These are phyloP conservation scores for Samsoniella hepiali DNA, from an alignment of 2,329 filamentous ascomycete species.

Conservation along the genomic window DNA sequence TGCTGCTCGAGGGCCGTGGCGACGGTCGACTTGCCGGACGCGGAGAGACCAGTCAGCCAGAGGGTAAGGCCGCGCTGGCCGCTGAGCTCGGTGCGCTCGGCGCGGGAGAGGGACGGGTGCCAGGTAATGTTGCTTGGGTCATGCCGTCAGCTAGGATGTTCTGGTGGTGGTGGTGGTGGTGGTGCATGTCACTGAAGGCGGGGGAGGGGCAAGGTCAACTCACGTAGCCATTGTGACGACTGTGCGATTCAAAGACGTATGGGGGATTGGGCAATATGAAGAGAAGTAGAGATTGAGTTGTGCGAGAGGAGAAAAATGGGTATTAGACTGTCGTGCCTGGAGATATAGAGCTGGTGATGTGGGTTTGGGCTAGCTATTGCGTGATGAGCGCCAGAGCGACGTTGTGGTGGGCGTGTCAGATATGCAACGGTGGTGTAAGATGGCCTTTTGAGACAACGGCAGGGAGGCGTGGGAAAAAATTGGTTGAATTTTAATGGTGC, in stretches of 20 bases:
- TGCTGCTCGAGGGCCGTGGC: conserved; percentile 96
- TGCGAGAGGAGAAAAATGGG: not conserved
- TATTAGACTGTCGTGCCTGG: not conserved
- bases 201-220: conserved; percentile 23
- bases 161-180: conserved; percentile 17
- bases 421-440: conserved; percentile 2
- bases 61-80: conserved; percentile 89
- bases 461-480: not conserved
- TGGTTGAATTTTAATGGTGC: not conserved
- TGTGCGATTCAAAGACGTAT: not conserved
- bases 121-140: conserved; percentile 77
- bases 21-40: conserved; percentile 95
- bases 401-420: conserved; percentile 9
- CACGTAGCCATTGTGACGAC: conserved; percentile 34
- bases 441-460: not conserved
- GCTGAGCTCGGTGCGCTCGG: conserved; percentile 70
- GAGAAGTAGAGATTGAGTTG: not conserved
- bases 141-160: conserved; percentile 16
- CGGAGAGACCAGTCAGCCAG: conserved; percentile 96
- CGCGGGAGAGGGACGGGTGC: conserved; percentile 76
- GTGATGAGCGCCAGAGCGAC: conserved; percentile 1
- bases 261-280: not conserved
- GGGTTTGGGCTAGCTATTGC: conserved; percentile 19
- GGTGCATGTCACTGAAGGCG: conserved; percentile 14
- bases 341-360: conserved; percentile 2